phyloP scores from a whole-genome alignment of 1,284 basidiomycete species.

The Ustilago cynodontis region DNA sequence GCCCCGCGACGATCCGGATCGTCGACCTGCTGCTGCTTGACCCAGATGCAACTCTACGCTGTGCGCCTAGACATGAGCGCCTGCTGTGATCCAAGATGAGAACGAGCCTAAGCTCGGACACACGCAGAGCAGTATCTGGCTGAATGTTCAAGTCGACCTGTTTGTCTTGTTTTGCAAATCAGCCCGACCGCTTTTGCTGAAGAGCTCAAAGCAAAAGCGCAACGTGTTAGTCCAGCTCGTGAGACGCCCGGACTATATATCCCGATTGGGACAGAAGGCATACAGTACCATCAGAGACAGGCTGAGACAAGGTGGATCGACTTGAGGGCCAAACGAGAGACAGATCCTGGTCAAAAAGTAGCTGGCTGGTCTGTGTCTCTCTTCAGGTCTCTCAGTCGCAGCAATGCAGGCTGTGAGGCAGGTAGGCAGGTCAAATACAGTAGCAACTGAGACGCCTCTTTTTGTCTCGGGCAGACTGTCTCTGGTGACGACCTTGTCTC shows the following conservation, averaged over 20 bases:
- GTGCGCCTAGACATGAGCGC: background rate
- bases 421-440: background rate
- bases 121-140: no score
- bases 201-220: no score
- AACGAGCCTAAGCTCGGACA: no score
- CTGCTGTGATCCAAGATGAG: no score
- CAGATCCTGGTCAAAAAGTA: background rate
- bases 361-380: background rate
- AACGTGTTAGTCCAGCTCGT: no score
- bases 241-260: background rate
- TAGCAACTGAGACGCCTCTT: background rate
- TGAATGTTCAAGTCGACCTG: no score
- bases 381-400: no score
- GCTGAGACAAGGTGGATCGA: slow-evolving; percentile 4
- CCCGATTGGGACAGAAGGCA: background rate
- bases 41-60: background rate
- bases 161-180: no score
- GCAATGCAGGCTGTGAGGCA: background rate
- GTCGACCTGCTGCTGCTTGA: slow-evolving; percentile 17
- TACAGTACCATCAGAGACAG: background rate
- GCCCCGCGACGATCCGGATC: slow-evolving; percentile 28
- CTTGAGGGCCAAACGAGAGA: background rate
- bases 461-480: slow-evolving; percentile 7
- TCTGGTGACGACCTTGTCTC: slow-evolving; percentile 3
- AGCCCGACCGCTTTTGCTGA: no score